Conservation (phyloP, 257 asterid species). For the Agastache rugosa region DNA sequence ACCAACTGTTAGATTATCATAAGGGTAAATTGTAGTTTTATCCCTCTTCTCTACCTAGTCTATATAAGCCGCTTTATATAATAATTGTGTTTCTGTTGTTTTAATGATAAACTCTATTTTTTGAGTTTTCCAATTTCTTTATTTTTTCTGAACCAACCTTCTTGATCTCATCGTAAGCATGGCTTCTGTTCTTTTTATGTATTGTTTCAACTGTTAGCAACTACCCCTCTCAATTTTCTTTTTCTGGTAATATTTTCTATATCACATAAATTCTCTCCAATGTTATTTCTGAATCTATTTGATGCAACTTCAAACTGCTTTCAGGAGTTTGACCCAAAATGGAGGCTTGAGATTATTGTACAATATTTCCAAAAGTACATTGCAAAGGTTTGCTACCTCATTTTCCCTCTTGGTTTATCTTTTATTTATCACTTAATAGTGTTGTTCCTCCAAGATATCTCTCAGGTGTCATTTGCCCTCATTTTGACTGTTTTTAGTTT, state of each 20-base stretch:
- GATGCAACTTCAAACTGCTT: slow-evolving; percentile 31
- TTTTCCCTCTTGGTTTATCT: slow-evolving; percentile 20
- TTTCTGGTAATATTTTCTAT: neutral
- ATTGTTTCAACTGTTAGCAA: neutral
- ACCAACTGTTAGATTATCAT: neutral
- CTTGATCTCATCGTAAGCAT: slow-evolving; percentile 20
- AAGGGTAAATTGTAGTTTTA: neutral
- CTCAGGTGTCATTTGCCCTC: slow-evolving; percentile 23
- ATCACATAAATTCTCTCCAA: neutral
- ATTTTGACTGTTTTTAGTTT: slow-evolving; percentile 10
- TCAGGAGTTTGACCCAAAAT: slow-evolving; percentile 74
- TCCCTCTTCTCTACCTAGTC: neutral
- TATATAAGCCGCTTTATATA: neutral
- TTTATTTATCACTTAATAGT: slow-evolving; percentile 20
- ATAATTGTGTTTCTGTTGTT: neutral
- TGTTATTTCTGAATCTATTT: slow-evolving; percentile 22
- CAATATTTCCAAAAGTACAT: slow-evolving; percentile 84
- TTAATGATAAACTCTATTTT: neutral
- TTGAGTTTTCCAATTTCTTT: neutral
- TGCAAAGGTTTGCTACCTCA: slow-evolving; percentile 60
- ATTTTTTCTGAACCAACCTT: neutral
- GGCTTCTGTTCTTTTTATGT: neutral
- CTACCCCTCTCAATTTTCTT: neutral
- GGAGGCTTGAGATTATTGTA: slow-evolving; percentile 69
- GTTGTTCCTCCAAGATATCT: slow-evolving; percentile 15